Evolutionary conservation across 352 stramenopile species (phyloP), one percentile per base, ranked within the genome.

Genomic region (Globisporangium camurandrum): DNA sequence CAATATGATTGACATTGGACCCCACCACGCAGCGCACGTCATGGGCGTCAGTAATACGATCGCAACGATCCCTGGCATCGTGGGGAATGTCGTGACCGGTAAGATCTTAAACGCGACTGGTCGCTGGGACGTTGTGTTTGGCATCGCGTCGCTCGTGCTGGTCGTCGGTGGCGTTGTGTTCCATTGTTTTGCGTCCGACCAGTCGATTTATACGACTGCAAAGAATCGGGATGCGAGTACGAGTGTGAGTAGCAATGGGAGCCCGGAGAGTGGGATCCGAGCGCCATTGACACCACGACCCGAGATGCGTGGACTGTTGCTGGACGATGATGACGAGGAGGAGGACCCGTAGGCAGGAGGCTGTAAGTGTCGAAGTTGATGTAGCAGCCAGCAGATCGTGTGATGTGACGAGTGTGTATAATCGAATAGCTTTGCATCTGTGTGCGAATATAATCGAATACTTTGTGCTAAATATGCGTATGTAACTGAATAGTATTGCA

Each of bases 21-120:
- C 81, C 14, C 70, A 78, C 40, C 75, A 93, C 57, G 84, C 84
- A 4, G 84, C 76, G 4, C 77, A 93, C 59, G 68, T 94, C 47
- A 94, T 94, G 84, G 84, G 75, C 38, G 69, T 94, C 46, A 92
- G 79, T 46, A 94, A 94, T 57, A 93, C 84, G 26, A 79, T 94
- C 44, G 79, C 71, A 33, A 94, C 84, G 0, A 75, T 94, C 28
- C 84, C 84, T 6, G 84, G 84, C 16, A 91, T 94, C 47, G 54
- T 94, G 46, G 84, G 84, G 17, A 94, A 94, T 57, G 64, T 94
- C 19, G 67, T 92, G 52, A 94, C 84, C 14, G 84, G 84, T 30
- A 68, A 77, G 36, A 93, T 94, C 57, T 65, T 94, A 6, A 63
- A 73, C 24, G 64, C 66, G 20, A 86, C 73, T 4, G 79, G 81